Base-by-base conservation (phyloP, 2,329 filamentous ascomycete genomes). In the Claviceps spartinae region DNA sequence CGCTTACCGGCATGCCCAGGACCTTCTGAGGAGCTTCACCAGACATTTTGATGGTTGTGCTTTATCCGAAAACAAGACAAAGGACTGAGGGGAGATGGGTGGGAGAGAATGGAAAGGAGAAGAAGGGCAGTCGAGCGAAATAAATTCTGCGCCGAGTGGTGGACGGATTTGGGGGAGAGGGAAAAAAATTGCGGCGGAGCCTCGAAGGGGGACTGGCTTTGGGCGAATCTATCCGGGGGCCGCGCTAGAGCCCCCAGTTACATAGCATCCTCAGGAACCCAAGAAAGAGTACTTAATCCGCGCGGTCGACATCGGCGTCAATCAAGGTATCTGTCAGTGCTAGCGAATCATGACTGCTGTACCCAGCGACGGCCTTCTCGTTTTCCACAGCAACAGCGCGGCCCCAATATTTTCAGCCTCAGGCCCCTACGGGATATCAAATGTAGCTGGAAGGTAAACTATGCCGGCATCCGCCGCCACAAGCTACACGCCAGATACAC, bases 1-100 rank as follows among this genome's bases (percentile, higher is more conserved):
- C 37, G 75, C 78, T 76, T 76, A 83, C 80, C 69, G 78, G 78
- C 77, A 83, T 82, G 77, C 81, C 81, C 76, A 82, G 64, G 64
- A 83, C 73, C 69, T 72, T 77, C 61, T 74, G 70, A 65, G 78
- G 71, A 58, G 78, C 70, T 63, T 72, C 70, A 62, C 65, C 59
- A 69, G 76, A 72, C 77, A 81, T 81, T 64, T 67, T 78, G 71
- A 65, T 67, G 65, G 64, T 62, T 68, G 65, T 61, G 48, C 61
- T 56, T 63, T 60, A 60, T 67, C 67, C 67, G 63, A 67, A 66
- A 61, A 67, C 60, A 66, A 69, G 67, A 69, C 65, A 73, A 78
- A 77, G 69, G 69, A 78, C 66, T 75, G 78, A 82, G 78, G 73
- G 78, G 78, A 81, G 78, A 81, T 69, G 65, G 65, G 68, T 68